Percentiles rank a stretch among this genome's conserved stretches.
phyloP scores from a whole-genome alignment of 345 rosid species.

The Syzygium aromaticum region DNA sequence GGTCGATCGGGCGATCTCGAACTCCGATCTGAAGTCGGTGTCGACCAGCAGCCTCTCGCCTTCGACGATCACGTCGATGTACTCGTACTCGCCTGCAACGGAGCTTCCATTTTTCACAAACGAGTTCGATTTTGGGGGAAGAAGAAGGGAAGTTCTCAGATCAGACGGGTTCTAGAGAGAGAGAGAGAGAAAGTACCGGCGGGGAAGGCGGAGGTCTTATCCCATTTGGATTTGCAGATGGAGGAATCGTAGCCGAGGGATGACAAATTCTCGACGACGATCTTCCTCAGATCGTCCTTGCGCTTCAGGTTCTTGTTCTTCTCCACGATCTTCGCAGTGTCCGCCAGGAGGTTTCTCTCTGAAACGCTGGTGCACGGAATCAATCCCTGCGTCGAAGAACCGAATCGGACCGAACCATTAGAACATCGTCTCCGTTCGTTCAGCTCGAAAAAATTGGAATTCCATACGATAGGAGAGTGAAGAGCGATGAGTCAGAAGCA shows the following conservation, averaged over 20 bases:
- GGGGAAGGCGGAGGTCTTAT: slow-evolving; percentile 55
- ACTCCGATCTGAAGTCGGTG: slow-evolving; percentile 89
- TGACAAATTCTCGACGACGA: slow-evolving; percentile 48
- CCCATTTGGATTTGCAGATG: slow-evolving; percentile 96
- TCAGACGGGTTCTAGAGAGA: not conserved
- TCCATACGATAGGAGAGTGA: not conserved
- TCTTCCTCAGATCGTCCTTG: slow-evolving; percentile 66
- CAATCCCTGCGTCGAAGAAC: slow-evolving; percentile 39
- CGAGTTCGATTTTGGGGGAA: not conserved
- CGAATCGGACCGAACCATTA: not conserved
- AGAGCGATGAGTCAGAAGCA: not conserved
- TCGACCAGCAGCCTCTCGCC: slow-evolving; percentile 70
- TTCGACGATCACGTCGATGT: slow-evolving; percentile 61
- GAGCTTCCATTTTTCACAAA: not conserved
- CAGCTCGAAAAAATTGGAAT: not conserved
- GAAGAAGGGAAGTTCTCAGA: not conserved
- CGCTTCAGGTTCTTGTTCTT: slow-evolving; percentile 60
- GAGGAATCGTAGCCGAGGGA: slow-evolving; percentile 64
- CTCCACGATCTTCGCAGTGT: slow-evolving; percentile 70
- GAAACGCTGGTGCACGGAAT: slow-evolving; percentile 54
- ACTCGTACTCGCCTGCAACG: slow-evolving; percentile 75
- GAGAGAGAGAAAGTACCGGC: slow-evolving; percentile 41
- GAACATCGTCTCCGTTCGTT: not conserved
- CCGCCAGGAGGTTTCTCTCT: slow-evolving; percentile 78
- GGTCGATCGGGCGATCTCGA: slow-evolving; percentile 85